Evolutionary conservation across 2,329 filamentous ascomycete genomes (phyloP).

Genomic region (Lasiodiplodia sp.): DNA sequence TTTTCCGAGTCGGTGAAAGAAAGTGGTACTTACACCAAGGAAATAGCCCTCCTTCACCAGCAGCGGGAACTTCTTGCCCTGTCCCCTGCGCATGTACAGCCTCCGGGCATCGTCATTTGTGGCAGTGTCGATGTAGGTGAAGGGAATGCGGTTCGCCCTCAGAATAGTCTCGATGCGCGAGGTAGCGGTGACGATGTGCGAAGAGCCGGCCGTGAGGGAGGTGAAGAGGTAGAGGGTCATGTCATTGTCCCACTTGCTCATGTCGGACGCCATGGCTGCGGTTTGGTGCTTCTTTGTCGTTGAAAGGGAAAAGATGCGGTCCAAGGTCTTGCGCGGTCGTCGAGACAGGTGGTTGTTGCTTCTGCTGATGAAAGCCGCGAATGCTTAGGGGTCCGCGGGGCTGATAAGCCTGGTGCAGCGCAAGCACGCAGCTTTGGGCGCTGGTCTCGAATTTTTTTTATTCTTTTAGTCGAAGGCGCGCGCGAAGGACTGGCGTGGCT

Average conservation of each 20-base stretch:
- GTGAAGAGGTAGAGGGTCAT: conserved; percentile 87
- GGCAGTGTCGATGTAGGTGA: conserved; percentile 89
- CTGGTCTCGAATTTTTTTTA: conserved; percentile 2
- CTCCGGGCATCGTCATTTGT: conserved; percentile 88
- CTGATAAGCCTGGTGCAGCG: background rate
- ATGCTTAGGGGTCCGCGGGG: background rate
- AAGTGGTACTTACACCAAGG: conserved; percentile 72
- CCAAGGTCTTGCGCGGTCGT: background rate
- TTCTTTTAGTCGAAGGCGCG: background rate
- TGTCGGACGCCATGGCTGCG: conserved; percentile 44
- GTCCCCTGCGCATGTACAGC: conserved; percentile 84
- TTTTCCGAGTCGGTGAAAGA: background rate
- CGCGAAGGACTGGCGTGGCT: conserved; percentile 7
- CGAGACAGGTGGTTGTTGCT: background rate
- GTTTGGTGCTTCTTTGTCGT: background rate
- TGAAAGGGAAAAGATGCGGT: background rate
- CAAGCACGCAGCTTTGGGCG: background rate
- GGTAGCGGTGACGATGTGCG: conserved; percentile 94
- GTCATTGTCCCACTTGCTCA: conserved; percentile 55
- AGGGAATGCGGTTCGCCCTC: conserved; percentile 91
- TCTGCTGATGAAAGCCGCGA: background rate
- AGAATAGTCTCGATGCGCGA: conserved; percentile 96
- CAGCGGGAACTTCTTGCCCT: conserved; percentile 87
- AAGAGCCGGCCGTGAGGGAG: conserved; percentile 92
- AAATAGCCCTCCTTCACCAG: conserved; percentile 87